A percentile compares a stretch with the other conserved stretches of the same genome.
Evolutionary conservation across 139 green algal species (phyloP).

Genomic region (Haematococcus lacustris): DNA sequence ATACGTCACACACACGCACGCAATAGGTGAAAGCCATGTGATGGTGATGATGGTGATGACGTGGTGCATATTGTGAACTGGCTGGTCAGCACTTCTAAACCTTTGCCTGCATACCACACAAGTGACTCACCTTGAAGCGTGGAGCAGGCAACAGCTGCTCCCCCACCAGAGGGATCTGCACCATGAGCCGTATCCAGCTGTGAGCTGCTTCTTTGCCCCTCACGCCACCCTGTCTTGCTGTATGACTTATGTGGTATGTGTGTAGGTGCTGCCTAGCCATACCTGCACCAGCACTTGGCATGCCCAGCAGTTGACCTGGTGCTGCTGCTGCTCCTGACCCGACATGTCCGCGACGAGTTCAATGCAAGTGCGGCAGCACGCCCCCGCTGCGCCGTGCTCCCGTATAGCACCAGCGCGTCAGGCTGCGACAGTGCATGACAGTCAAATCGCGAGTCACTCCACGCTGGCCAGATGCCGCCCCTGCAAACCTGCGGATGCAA

Average conservation of each 20-base stretch:
- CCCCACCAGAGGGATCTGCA: background rate
- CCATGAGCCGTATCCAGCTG: background rate
- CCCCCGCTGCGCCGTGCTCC: too few relatives aligned
- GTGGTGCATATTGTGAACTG: background rate
- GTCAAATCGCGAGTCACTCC: too few relatives aligned
- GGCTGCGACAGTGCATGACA: too few relatives aligned
- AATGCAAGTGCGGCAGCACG: too few relatives aligned
- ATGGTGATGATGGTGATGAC: too few relatives aligned
- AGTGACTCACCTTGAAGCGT: background rate
- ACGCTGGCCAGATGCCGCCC: too few relatives aligned
- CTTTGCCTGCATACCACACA: background rate
- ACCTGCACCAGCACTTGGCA: slow-evolving; percentile 19
- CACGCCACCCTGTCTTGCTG: background rate
- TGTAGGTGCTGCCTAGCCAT: background rate
- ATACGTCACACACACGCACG: background rate
- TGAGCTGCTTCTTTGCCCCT: too few relatives aligned
- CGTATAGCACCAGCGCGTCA: too few relatives aligned
- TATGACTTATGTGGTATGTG: background rate
- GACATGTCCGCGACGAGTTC: too few relatives aligned
- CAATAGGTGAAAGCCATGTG: too few relatives aligned
- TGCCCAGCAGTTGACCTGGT: slow-evolving; percentile 21
- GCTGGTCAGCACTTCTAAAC: background rate
- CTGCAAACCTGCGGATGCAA: too few relatives aligned
- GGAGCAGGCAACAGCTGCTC: background rate
- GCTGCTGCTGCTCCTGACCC: too few relatives aligned